phyloP scores from a whole-genome alignment of 805 yeast genomes.

The Saccharomycopsis amapae region DNA sequence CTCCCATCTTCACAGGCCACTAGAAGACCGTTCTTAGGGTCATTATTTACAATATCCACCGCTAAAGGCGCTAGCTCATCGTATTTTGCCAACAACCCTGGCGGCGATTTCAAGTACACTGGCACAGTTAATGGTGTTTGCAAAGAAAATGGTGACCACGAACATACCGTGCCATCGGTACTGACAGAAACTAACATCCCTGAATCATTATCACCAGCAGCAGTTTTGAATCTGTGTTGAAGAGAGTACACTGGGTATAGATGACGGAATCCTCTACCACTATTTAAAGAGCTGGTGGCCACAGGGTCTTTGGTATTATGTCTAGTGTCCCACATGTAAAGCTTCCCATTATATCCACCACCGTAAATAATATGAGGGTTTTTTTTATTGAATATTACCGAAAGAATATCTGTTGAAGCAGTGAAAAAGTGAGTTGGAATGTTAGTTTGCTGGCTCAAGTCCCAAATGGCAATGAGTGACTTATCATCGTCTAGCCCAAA shows the following conservation, averaged over 20 bases:
- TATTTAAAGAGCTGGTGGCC: neutral
- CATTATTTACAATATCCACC: slow-evolving; percentile 21
- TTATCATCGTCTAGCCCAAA: slow-evolving; percentile 8
- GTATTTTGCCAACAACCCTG: slow-evolving; percentile 22
- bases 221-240: slow-evolving; percentile 3
- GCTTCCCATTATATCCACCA: slow-evolving; percentile 34
- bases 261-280: slow-evolving; percentile 6
- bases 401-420: slow-evolving; percentile 29
- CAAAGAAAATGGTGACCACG: slow-evolving; percentile 28
- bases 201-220: neutral
- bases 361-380: slow-evolving; percentile 31
- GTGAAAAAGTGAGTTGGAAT: slow-evolving; percentile 28
- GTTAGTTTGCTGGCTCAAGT: slow-evolving; percentile 19
- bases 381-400: slow-evolving; percentile 29
- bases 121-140: slow-evolving; percentile 24
- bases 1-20: slow-evolving; percentile 32
- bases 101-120: slow-evolving; percentile 25
- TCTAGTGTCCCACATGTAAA: slow-evolving; percentile 36
- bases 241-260: slow-evolving; percentile 15
- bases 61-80: slow-evolving; percentile 30
- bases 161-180: slow-evolving; percentile 28
- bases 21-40: slow-evolving; percentile 23
- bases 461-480: slow-evolving; percentile 30
- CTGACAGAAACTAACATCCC: slow-evolving; percentile 26
- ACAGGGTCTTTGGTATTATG: slow-evolving; percentile 1